Base-by-base conservation (phyloP, 305 asterid species). In the Fraxinus albicans region DNA sequence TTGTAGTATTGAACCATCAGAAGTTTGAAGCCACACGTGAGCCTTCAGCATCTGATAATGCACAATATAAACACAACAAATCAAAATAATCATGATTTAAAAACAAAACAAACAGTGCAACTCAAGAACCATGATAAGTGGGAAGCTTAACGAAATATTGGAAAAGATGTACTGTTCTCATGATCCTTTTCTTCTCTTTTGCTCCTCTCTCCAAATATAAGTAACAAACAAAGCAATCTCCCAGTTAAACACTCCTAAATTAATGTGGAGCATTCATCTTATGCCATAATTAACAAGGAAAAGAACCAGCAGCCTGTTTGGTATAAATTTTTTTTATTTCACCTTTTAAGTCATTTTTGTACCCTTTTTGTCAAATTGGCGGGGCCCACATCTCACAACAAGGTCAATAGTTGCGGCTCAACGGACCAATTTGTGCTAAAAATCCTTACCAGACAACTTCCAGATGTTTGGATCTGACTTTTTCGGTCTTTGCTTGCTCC, bases 1-100 rank as follows among this genome's bases (percentile, higher is more conserved):
- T 89, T 91, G 95, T 80, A 93, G 97, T 85, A 91, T 89, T 81
- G 98, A 90, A 80, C 93, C 97, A 87, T 96, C 98, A 70, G 93
- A 86, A 38, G 95, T 93, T 88, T 93, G 94, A 89, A 96, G 94
- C 98, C 93, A 88, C 82, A 90, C 81, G 65, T 85, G 82, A 70
- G 91, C 85, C 87, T 88, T 90, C 90, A 87, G 72, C 73, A 53
- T 77, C 80, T 77, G 73, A 33, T 21, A 47, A 77, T 55, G 73
- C 21, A 27, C 38, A 13, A 36, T 21, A 23, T 21, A 60, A 55
- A 35, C 35, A 17, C 19, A 53, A 53, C 9, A 6, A 29, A 47
- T 44, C 25, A 77, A 77, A 47, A 77, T 17, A 53, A 77, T 33
- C 72, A 50, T 12, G 50, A 50, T 8, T 50, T 8, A n/a, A 17